Conservation (phyloP, 2,329 filamentous ascomycete genomes). For the Aaosphaeria arxii region DNA sequence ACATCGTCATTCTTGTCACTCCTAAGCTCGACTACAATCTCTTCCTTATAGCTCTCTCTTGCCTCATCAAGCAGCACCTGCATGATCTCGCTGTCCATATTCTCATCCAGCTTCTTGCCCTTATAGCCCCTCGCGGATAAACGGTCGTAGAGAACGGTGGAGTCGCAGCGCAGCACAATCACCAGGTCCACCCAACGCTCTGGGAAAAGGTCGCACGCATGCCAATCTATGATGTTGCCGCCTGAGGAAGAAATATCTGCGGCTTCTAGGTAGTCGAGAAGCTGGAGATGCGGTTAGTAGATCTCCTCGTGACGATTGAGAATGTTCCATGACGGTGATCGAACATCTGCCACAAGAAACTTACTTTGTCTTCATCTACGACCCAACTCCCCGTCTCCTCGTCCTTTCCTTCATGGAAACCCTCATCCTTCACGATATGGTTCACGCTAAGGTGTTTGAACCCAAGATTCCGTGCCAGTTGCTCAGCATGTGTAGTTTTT, state of each 20-base stretch:
- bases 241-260: conserved; percentile 64
- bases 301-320: neutral
- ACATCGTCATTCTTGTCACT: conserved; percentile 86
- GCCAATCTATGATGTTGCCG: conserved; percentile 94
- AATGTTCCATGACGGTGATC: neutral
- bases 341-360: conserved; percentile 1
- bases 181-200: conserved; percentile 93
- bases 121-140: conserved; percentile 74
- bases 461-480: conserved; percentile 71
- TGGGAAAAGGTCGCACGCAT: conserved; percentile 94
- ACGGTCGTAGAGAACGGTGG: conserved; percentile 78
- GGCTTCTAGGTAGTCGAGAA: conserved; percentile 86
- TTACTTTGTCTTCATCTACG: conserved; percentile 92
- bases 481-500: conserved; percentile 89
- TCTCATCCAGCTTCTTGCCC: conserved; percentile 89
- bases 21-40: conserved; percentile 83
- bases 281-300: conserved; percentile 41
- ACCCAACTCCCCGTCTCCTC: conserved; percentile 85
- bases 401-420: conserved; percentile 84
- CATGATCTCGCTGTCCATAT: conserved; percentile 97
- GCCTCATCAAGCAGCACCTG: conserved; percentile 90
- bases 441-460: conserved; percentile 86
- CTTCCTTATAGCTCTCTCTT: conserved; percentile 76
- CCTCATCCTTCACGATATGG: conserved; percentile 82
- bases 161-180: conserved; percentile 82